Percentiles rank a stretch among this genome's conserved stretches.
Conservation (phyloP, 352 stramenopile species). For the Aphanomyces cochlioides region DNA sequence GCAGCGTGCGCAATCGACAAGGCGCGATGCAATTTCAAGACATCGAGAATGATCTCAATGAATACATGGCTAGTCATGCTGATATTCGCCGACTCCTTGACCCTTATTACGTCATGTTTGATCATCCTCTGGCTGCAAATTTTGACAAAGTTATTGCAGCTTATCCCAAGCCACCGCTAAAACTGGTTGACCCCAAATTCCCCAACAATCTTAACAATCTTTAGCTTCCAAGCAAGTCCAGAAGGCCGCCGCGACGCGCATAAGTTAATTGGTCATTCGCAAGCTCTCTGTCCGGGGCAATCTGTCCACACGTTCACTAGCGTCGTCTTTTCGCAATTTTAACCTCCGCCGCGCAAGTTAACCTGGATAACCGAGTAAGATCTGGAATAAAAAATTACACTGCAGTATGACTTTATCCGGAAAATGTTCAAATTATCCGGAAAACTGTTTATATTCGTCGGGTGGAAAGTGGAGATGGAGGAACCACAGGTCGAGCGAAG, state of each 20-base stretch:
- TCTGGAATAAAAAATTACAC: background rate
- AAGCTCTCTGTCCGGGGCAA: conserved; percentile 8
- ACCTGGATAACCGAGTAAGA: background rate
- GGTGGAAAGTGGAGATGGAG: background rate
- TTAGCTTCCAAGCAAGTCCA: conserved; percentile 6
- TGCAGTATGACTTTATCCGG: background rate
- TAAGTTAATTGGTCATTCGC: background rate
- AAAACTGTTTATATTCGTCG: too few species aligned
- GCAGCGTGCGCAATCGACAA: conserved; percentile 1
- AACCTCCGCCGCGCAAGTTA: background rate
- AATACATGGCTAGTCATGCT: background rate
- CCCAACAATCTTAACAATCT: conserved; percentile 5
- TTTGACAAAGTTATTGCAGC: background rate
- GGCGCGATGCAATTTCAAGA: background rate
- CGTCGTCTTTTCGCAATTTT: conserved; percentile 8
- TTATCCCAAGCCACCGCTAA: background rate
- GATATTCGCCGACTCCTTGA: background rate
- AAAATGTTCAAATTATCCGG: background rate
- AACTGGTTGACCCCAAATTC: background rate
- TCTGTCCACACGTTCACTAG: conserved; percentile 4
- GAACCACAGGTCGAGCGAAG: background rate
- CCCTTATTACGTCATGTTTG: background rate
- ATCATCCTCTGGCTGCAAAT: conserved; percentile 6
- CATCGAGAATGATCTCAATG: background rate
- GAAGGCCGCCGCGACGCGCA: background rate